Conservation (phyloP, 768 basidiomycete genomes). For the Lactarius hatsudake region DNA sequence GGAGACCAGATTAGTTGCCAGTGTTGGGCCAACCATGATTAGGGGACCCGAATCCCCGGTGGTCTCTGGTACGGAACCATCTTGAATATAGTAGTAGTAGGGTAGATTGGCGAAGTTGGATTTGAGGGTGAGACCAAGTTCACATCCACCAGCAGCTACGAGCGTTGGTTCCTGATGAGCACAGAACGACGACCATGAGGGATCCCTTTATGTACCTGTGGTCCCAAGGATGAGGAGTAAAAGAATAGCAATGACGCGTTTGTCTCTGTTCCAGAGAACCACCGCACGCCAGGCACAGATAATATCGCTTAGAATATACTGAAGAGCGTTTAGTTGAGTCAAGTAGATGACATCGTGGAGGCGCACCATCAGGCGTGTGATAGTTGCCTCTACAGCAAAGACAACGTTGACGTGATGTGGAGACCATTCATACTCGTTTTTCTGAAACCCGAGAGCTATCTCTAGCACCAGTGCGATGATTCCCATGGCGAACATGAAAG, state of each 20-base stretch:
- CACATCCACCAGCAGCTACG: not conserved
- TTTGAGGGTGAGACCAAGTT: not conserved
- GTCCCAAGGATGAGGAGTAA: not conserved
- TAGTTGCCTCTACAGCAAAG: too few relatives aligned
- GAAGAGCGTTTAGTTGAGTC: not conserved
- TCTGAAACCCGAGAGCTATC: too few relatives aligned
- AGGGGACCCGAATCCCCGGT: not conserved
- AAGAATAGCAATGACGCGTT: not conserved
- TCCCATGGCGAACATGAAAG: conserved; percentile 13
- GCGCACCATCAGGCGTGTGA: too few relatives aligned
- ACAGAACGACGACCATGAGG: not conserved
- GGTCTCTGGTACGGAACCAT: too few relatives aligned
- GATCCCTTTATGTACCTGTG: not conserved
- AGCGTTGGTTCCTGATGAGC: not conserved
- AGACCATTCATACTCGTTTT: too few relatives aligned
- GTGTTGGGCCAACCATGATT: not conserved
- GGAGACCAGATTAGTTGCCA: not conserved
- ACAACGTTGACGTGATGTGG: too few relatives aligned
- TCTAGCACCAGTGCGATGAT: conserved; percentile 14
- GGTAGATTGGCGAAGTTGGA: not conserved
- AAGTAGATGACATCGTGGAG: too few relatives aligned
- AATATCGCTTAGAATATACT: conserved; percentile 2
- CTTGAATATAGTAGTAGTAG: too few relatives aligned
- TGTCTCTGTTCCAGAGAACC: conserved; percentile 1
- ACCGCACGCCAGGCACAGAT: not conserved